Percentiles rank a stretch among this genome's conserved stretches.
Evolutionary conservation across 805 yeast genomes (phyloP).

Genomic region (Pichia occidentalis): DNA sequence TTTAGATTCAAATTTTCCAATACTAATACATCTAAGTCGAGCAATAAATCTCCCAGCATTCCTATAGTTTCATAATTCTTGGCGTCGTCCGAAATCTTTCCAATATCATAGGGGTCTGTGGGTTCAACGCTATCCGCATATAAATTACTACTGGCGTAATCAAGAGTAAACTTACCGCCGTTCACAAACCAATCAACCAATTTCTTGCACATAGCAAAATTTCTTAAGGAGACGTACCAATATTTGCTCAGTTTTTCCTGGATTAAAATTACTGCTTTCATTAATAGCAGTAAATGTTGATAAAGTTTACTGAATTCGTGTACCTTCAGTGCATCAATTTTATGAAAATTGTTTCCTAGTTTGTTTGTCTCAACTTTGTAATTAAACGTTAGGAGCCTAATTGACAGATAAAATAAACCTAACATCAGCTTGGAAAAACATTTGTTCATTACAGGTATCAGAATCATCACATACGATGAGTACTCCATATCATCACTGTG

Average conservation of each 20-base stretch:
- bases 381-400: conserved; percentile 9
- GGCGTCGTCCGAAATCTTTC: not conserved
- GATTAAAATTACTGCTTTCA: conserved; percentile 6
- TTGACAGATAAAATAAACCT: conserved; percentile 3
- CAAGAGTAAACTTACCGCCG: conserved; percentile 4
- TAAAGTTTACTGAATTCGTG: conserved; percentile 5
- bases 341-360: too few species aligned
- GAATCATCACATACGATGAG: not conserved
- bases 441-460: conserved; percentile 3
- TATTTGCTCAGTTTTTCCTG: conserved; percentile 5
- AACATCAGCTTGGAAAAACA: conserved; percentile 5
- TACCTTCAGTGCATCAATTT: not conserved
- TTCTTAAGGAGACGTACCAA: conserved; percentile 12
- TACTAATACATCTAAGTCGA: too few species aligned
- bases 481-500: not conserved
- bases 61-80: too few species aligned
- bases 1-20: too few species aligned
- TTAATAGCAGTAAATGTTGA: conserved; percentile 2
- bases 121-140: too few species aligned
- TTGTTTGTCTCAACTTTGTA: conserved; percentile 1
- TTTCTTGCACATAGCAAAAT: conserved; percentile 8
- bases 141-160: too few species aligned
- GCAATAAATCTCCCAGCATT: too few species aligned
- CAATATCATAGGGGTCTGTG: too few species aligned
- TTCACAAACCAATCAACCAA: conserved; percentile 15